Evolutionary conservation across 1,284 basidiomycete species (phyloP).

Genomic region (Sanghuangporus weigelae): DNA sequence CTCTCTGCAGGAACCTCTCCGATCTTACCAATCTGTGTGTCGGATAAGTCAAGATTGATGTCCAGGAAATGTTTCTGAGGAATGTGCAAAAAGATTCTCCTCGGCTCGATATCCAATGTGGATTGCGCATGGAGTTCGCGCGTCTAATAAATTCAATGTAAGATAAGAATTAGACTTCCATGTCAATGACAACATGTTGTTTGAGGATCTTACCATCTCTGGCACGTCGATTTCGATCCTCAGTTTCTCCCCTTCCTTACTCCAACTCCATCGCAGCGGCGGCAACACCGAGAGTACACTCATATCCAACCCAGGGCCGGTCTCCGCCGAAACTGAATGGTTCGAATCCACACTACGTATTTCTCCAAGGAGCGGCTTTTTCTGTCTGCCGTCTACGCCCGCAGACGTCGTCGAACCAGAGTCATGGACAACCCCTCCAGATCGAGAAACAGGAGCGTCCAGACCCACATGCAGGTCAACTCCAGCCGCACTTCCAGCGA

Average conservation of each 20-base stretch:
- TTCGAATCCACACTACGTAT: background rate
- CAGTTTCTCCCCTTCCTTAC: constrained; percentile 35
- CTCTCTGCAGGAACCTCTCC: constrained; percentile 13
- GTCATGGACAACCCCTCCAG: too few species aligned
- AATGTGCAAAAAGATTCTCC: constrained; percentile 46
- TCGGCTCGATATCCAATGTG: constrained; percentile 55
- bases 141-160: constrained; percentile 33
- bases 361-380: constrained; percentile 14
- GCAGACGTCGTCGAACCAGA: background rate
- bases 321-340: background rate
- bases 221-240: constrained; percentile 47
- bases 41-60: constrained; percentile 46
- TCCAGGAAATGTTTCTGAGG: constrained; percentile 46
- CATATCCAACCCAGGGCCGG: background rate
- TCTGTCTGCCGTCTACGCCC: background rate
- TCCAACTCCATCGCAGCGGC: constrained; percentile 43
- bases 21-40: constrained; percentile 39
- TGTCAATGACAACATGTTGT: background rate
- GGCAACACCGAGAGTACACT: background rate
- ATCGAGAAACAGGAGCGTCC: too few species aligned
- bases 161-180: background rate
- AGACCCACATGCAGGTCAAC: too few species aligned
- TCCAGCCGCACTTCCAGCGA: background rate
- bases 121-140: constrained; percentile 37
- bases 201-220: constrained; percentile 39